Evolutionary conservation across 768 basidiomycete genomes (phyloP).

Genomic region (Mycena rosella): DNA sequence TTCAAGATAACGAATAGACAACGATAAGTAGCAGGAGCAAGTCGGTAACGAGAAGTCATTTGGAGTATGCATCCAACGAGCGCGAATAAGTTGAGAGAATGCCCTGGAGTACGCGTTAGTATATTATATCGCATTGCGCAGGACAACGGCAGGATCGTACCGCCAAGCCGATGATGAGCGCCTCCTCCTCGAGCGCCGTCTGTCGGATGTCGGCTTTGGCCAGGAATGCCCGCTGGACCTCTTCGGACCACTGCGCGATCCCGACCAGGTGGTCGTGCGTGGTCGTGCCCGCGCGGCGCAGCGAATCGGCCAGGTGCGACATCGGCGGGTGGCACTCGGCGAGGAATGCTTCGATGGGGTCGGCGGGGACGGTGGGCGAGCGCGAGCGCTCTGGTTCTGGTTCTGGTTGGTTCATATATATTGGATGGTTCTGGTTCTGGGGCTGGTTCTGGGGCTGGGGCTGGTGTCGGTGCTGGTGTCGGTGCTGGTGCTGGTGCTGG

Average conservation of each 20-base stretch:
- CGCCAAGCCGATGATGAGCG: conserved; percentile 9
- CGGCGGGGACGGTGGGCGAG: not conserved
- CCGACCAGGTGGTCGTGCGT: conserved; percentile 3
- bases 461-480: not conserved
- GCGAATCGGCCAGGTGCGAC: not conserved
- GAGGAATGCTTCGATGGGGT: conserved; percentile 3
- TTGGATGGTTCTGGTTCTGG: too few species aligned
- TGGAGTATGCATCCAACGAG: too few species aligned
- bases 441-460: too few species aligned
- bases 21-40: too few species aligned
- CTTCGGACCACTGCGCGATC: conserved; percentile 20
- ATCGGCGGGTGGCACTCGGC: conserved; percentile 14
- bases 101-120: too few species aligned
- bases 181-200: conserved; percentile 9
- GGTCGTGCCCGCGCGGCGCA: not conserved
- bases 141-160: not conserved
- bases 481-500: too few species aligned
- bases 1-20: too few species aligned
- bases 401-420: too few species aligned
- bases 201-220: not conserved
- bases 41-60: too few species aligned
- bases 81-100: too few species aligned
- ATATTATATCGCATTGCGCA: too few species aligned
- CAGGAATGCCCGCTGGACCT: not conserved
- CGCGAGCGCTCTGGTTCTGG: too few species aligned